Conservation (phyloP, 1,139 yeast genomes). For the Hyphopichia khmerensis region DNA sequence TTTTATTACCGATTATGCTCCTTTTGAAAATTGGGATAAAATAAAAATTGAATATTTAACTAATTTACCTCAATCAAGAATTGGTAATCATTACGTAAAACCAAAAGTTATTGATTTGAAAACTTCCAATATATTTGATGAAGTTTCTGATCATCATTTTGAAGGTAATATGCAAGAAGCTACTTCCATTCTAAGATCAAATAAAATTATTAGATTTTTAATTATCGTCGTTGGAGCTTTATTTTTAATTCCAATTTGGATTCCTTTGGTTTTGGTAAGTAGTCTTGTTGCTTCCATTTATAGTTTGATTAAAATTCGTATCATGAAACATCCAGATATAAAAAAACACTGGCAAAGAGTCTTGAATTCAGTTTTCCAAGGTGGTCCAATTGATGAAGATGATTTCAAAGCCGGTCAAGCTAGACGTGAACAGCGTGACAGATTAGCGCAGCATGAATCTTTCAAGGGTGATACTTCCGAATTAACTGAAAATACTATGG, state of each 20-base stretch:
- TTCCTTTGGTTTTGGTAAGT: conserved; percentile 50
- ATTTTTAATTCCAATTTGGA: conserved; percentile 50
- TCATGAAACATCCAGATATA: conserved; percentile 23
- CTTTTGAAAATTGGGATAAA: conserved; percentile 44
- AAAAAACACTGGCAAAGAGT: conserved; percentile 37
- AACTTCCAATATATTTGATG: conserved; percentile 19
- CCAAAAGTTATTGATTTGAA: conserved; percentile 60
- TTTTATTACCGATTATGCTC: conserved; percentile 49
- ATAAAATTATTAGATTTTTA: conserved; percentile 25
- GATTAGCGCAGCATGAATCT: conserved; percentile 31
- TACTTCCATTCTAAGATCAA: conserved; percentile 33
- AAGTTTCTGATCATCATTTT: conserved; percentile 15
- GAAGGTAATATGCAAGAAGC: conserved; percentile 38
- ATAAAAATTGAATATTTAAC: conserved; percentile 41
- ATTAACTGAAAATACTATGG: conserved; percentile 38
- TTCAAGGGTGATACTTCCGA: conserved; percentile 46
- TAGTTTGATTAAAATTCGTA: conserved; percentile 33
- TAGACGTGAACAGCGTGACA: conserved; percentile 28
- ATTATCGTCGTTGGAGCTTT: conserved; percentile 30
- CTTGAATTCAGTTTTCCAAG: conserved; percentile 31
- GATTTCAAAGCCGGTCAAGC: conserved; percentile 34
- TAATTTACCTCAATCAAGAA: conserved; percentile 31
- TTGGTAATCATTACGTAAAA: conserved; percentile 33
- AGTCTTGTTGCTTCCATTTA: conserved; percentile 37
- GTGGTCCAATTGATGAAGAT: conserved; percentile 28